Conservation (phyloP, 805 yeast genomes). For the Nakazawaea ernobii region DNA sequence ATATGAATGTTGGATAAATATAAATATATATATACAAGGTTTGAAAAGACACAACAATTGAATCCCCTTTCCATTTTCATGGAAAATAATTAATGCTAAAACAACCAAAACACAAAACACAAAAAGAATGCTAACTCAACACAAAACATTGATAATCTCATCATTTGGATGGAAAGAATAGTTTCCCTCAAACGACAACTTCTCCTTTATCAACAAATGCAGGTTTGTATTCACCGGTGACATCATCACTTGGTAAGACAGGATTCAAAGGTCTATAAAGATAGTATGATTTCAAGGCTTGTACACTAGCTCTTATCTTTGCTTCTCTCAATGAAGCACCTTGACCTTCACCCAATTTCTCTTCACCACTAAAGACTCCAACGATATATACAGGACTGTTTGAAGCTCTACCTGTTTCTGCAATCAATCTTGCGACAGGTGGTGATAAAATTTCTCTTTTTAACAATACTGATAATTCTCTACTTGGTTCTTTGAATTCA, state of each 20-base stretch:
- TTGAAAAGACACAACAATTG: no score
- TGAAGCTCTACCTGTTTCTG: conserved; percentile 90
- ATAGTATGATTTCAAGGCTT: conserved; percentile 88
- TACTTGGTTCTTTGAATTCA: conserved; percentile 77
- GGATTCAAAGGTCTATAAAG: conserved; percentile 75
- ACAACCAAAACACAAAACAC: neutral
- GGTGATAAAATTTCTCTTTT: conserved; percentile 65
- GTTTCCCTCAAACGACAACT: conserved; percentile 18
- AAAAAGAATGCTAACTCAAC: neutral
- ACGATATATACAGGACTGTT: conserved; percentile 82
- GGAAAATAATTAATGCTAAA: no score
- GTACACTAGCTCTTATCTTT: conserved; percentile 84
- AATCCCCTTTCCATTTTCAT: no score
- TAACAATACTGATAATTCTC: conserved; percentile 74
- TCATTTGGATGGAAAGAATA: neutral
- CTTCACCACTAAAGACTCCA: conserved; percentile 82
- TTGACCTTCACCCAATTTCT: conserved; percentile 88
- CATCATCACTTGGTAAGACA: conserved; percentile 55
- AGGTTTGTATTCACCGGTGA: conserved; percentile 25
- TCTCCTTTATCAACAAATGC: conserved; percentile 30
- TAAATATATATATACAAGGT: no score
- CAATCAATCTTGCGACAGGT: conserved; percentile 77
- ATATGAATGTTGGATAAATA: no score
- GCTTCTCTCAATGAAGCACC: conserved; percentile 91
- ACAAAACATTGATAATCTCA: neutral